phyloP scores from a whole-genome alignment of 306 rosid genomes.

The Ormosia semicastrata region DNA sequence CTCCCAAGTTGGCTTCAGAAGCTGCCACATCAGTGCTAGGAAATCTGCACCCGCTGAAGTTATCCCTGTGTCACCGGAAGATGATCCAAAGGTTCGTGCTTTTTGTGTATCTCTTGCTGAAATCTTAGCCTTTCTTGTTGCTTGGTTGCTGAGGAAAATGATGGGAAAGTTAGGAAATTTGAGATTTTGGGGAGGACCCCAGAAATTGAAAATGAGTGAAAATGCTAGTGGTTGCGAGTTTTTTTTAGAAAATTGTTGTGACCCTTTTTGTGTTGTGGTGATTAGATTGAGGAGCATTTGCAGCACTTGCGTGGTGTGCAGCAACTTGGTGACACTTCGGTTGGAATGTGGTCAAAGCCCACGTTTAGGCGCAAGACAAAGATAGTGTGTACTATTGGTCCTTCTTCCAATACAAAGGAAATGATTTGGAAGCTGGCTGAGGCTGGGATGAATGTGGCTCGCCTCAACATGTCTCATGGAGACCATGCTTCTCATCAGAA shows the following conservation, averaged over 20 bases:
- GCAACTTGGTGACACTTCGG: conserved; percentile 47
- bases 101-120: neutral
- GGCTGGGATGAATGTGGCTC: conserved; percentile 93
- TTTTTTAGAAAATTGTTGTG: neutral
- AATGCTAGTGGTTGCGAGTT: neutral
- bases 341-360: conserved; percentile 81
- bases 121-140: neutral
- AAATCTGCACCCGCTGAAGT: conserved; percentile 58
- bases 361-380: conserved; percentile 81
- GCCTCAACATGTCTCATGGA: conserved; percentile 92
- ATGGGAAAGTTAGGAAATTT: neutral
- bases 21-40: conserved; percentile 46
- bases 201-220: neutral
- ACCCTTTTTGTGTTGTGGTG: conserved; percentile 22
- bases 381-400: conserved; percentile 92
- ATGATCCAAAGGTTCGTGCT: conserved; percentile 60
- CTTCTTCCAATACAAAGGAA: conserved; percentile 79
- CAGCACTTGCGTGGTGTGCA: conserved; percentile 53
- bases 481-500: conserved; percentile 92
- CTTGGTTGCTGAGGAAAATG: neutral
- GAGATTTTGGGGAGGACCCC: neutral
- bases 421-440: conserved; percentile 97
- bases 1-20: conserved; percentile 24
- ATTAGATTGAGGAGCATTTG: conserved; percentile 59
- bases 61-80: conserved; percentile 75